Percentiles rank a stretch among this genome's conserved stretches.
These are phyloP conservation scores for Dioscorea zingiberensis DNA, from an alignment of 106 monocot genomes.

Conservation along the genomic window DNA sequence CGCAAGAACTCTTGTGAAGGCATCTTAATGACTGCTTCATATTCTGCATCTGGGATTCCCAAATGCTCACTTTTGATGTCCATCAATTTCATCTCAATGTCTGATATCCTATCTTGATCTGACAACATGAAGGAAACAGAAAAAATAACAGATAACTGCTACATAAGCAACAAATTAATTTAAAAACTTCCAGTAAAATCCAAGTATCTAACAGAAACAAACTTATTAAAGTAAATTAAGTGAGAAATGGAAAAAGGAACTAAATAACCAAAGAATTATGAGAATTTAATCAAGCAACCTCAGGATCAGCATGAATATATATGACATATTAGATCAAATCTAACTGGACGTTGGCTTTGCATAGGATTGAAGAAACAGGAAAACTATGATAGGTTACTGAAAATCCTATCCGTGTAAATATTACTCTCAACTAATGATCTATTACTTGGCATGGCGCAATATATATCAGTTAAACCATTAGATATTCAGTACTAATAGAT, in stretches of 20 bases:
- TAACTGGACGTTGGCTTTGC: too few relatives aligned
- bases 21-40: slow-evolving; percentile 11
- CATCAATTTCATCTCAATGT: slow-evolving; percentile 21
- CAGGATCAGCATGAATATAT: too few relatives aligned
- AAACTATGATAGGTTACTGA: too few relatives aligned
- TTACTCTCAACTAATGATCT: neutral
- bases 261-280: too few relatives aligned
- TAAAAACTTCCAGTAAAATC: neutral
- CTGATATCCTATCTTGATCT: slow-evolving; percentile 19
- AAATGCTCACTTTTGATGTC: slow-evolving; percentile 19
- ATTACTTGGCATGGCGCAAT: too few relatives aligned
- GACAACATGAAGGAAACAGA: neutral
- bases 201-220: neutral
- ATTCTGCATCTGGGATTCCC: slow-evolving; percentile 16
- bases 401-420: neutral
- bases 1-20: slow-evolving; percentile 16
- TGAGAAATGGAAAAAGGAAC: neutral
- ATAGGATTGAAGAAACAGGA: too few relatives aligned
- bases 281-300: too few relatives aligned
- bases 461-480: too few relatives aligned
- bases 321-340: neutral
- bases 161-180: neutral
- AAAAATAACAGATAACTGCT: neutral
- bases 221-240: too few relatives aligned
- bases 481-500: too few relatives aligned